Evolutionary conservation across 1,284 basidiomycete species (phyloP), one percentile per base, ranked within the genome.

Genomic region (Vanrija pseudolonga): DNA sequence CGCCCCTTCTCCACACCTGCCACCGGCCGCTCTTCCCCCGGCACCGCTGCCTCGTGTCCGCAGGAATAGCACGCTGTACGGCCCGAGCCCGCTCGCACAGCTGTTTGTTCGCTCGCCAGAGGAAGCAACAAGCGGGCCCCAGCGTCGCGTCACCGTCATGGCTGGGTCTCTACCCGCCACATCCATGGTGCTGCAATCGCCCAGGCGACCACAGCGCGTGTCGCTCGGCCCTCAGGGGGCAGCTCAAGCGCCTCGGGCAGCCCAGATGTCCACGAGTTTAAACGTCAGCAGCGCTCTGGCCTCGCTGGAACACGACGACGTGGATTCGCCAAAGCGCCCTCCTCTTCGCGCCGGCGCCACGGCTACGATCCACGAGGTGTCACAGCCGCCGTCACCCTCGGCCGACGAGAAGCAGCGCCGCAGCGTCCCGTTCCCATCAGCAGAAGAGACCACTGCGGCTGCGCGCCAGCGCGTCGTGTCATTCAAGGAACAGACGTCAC

Each of bases 51-150:
- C 51, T 0, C 54, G 66, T 20, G 47, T 47, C 1, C 57, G 67
- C 17, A 61, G 71, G 28, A 68, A 69, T 44, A 69, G 65, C 52
- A 69, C 65, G 1, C 63, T 72, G 4, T 63, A 69, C 37, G 74
- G 73, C 19, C 73, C 74, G 0, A 73, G 70, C 53, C 76, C 76
- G 0, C 62, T 77, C 6, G 76, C 76, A 6, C 59, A 72, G 45
- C 61, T 77, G 19, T 77, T 76, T 51, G 66, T 75, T 8, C 48
- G 61, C 9, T 53, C 53, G 11, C 53, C 56, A 1, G 56, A 53
- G 1, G 46, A 59, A 5, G 22, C 8, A 15, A 22, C 18, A 28
- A 12, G 2, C 8, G 15, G 32, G 9, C 19, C 38, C 2, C 41
- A 44, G 11, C 45, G 49, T 9, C 57, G 53, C 6, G 14, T 23